phyloP scores from a whole-genome alignment of 495 filamentous ascomycete genomes.

The Amniculicola lignicola region DNA sequence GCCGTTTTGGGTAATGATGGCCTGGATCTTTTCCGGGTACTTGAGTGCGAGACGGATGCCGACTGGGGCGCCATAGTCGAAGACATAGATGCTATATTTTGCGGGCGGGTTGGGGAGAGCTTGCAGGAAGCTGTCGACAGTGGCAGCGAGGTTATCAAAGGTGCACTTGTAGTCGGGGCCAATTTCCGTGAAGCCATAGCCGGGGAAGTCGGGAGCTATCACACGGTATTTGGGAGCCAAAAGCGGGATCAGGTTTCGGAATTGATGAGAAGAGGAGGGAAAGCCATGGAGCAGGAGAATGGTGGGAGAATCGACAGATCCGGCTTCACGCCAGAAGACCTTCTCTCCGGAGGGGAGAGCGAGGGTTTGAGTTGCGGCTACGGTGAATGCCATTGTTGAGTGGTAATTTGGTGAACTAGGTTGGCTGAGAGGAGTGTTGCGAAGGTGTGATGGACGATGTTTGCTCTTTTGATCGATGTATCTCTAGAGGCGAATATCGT shows the following conservation, averaged over 20 bases:
- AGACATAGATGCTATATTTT: slow-evolving; percentile 58
- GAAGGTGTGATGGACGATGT: no score
- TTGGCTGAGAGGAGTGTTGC: no score
- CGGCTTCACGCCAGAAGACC: slow-evolving; percentile 56
- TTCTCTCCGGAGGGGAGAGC: slow-evolving; percentile 44
- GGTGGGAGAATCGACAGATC: slow-evolving; percentile 43
- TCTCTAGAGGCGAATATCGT: no score
- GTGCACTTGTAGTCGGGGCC: slow-evolving; percentile 47
- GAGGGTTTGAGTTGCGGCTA: slow-evolving; percentile 16
- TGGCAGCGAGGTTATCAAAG: slow-evolving; percentile 50
- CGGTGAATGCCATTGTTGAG: slow-evolving; percentile 19
- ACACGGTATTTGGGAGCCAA: slow-evolving; percentile 54
- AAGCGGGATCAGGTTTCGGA: slow-evolving; percentile 59
- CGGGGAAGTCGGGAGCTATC: slow-evolving; percentile 60
- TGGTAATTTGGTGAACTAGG: no score
- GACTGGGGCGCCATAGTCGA: slow-evolving; percentile 64
- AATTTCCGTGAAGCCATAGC: slow-evolving; percentile 46
- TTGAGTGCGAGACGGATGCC: slow-evolving; percentile 54
- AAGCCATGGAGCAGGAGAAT: slow-evolving; percentile 64
- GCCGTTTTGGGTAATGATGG: slow-evolving; percentile 61
- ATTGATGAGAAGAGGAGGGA: slow-evolving; percentile 61
- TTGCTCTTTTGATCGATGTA: no score
- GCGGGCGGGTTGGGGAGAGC: slow-evolving; percentile 43
- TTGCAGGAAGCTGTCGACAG: slow-evolving; percentile 50
- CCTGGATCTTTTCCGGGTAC: slow-evolving; percentile 47